Percentiles rank a stretch among this genome's conserved stretches.
These are phyloP conservation scores for Lipomyces sp. DNA, from an alignment of 805 yeast species.

Conservation along the genomic window DNA sequence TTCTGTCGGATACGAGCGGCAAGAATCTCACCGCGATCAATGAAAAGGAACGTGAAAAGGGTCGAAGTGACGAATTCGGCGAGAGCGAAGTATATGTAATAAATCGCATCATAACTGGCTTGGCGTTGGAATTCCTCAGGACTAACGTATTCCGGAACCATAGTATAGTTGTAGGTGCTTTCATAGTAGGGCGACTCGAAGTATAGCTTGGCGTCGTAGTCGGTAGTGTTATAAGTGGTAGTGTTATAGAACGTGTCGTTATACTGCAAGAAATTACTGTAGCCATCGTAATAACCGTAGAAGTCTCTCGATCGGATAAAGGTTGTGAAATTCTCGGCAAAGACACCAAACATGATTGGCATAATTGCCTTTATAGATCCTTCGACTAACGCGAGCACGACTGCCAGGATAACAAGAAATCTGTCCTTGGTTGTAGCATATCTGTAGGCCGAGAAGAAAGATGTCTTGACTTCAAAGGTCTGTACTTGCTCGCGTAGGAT, in stretches of 20 bases:
- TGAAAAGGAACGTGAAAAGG: slow-evolving; percentile 47
- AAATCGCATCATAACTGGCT: slow-evolving; percentile 42
- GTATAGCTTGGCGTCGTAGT: slow-evolving; percentile 4
- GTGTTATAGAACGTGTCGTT: slow-evolving; percentile 16
- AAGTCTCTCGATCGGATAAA: slow-evolving; percentile 36
- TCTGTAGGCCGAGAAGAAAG: slow-evolving; percentile 44
- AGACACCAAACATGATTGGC: slow-evolving; percentile 47
- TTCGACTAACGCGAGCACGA: slow-evolving; percentile 44
- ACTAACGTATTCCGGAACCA: slow-evolving; percentile 27
- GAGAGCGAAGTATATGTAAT: slow-evolving; percentile 49
- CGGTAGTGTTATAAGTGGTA: slow-evolving; percentile 17
- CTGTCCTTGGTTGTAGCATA: slow-evolving; percentile 45
- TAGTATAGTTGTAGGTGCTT: not conserved
- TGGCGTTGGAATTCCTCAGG: slow-evolving; percentile 45
- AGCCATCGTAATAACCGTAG: slow-evolving; percentile 12
- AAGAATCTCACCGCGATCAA: slow-evolving; percentile 50
- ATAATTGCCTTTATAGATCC: slow-evolving; percentile 49
- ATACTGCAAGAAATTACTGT: slow-evolving; percentile 1
- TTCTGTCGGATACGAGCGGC: slow-evolving; percentile 49
- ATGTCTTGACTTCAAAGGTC: slow-evolving; percentile 28
- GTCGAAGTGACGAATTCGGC: slow-evolving; percentile 40
- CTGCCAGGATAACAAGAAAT: slow-evolving; percentile 41
- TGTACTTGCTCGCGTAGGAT: slow-evolving; percentile 46
- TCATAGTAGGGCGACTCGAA: not conserved
- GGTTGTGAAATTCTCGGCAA: slow-evolving; percentile 47